phyloP scores from a whole-genome alignment of 108 stramenopile genomes.

The Nitzschia sp. region DNA sequence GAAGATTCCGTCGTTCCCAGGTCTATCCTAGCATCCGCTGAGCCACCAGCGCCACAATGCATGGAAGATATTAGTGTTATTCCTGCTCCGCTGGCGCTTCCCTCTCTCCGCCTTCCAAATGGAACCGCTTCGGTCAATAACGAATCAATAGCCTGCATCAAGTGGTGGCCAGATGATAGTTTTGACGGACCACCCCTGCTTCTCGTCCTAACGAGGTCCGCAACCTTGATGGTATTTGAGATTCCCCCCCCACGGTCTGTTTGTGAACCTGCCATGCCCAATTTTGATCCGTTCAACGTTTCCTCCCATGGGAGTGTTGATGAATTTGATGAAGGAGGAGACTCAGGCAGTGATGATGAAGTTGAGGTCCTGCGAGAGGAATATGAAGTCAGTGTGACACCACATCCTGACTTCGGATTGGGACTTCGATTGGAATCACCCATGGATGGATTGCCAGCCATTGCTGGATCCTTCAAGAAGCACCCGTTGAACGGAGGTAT shows the following conservation, averaged over 20 bases:
- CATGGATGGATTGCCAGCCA: conserved; percentile 70
- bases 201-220: conserved; percentile 52
- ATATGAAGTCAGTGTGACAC: conserved; percentile 73
- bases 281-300: conserved; percentile 63
- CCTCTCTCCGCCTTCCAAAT: conserved; percentile 58
- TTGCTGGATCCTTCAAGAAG: conserved; percentile 87
- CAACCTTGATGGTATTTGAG: conserved; percentile 67
- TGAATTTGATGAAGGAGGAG: conserved; percentile 6
- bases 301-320: conserved; percentile 17
- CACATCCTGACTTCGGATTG: conserved; percentile 85
- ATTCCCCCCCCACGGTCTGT: conserved; percentile 78
- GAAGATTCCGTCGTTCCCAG: conserved; percentile 17
- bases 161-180: conserved; percentile 80
- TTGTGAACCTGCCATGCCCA: conserved; percentile 74
- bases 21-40: conserved; percentile 7
- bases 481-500: conserved; percentile 81
- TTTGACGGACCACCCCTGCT: conserved; percentile 74
- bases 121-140: conserved; percentile 3
- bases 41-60: conserved; percentile 12
- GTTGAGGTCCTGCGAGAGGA: conserved; percentile 17
- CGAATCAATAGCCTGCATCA: conserved; percentile 39
- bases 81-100: conserved; percentile 62
- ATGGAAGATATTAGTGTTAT: conserved; percentile 65
- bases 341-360: conserved; percentile 29
- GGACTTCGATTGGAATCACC: conserved; percentile 81